Evolutionary conservation across 2,329 filamentous ascomycete species (phyloP).

Genomic region (Paecilomyces formosus): DNA sequence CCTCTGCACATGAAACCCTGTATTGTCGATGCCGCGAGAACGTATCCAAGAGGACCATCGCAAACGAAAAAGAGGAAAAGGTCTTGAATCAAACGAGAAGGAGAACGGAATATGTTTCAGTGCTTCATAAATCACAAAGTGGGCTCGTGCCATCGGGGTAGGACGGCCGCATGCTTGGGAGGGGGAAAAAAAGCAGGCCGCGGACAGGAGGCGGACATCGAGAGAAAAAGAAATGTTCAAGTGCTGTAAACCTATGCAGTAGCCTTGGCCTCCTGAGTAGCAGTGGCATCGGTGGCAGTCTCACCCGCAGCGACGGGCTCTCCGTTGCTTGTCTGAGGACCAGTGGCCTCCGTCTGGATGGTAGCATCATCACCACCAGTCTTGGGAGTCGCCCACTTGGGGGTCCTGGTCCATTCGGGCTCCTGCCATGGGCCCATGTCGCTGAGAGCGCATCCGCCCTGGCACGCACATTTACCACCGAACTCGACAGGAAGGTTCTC

Average conservation of each 20-base stretch:
- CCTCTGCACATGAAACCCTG: neutral
- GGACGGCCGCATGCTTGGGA: neutral
- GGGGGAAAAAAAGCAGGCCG: neutral
- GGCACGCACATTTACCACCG: conserved; percentile 75
- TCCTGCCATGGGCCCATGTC: conserved; percentile 81
- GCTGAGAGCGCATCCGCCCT: conserved; percentile 75
- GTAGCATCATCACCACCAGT: conserved; percentile 7
- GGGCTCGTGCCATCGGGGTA: neutral
- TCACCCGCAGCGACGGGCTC: neutral
- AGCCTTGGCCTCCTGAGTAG: conserved; percentile 13
- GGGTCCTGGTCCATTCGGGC: conserved; percentile 34
- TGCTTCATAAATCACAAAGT: conserved; percentile 3
- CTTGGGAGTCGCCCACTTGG: conserved; percentile 35
- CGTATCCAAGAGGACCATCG: neutral
- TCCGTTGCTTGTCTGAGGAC: conserved; percentile 17
- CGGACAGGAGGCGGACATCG: conserved; percentile 1
- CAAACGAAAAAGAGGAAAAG: conserved; percentile 3
- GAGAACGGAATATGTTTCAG: conserved; percentile 1
- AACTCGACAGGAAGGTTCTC: conserved; percentile 87
- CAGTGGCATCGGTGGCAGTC: neutral
- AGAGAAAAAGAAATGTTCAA: conserved; percentile 1
- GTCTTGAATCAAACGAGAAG: conserved; percentile 5
- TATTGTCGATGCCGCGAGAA: neutral
- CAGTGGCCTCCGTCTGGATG: conserved; percentile 18
- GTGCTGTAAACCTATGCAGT: conserved; percentile 19